Percentiles rank a stretch among this genome's conserved stretches.
phyloP scores from a whole-genome alignment of 2,329 filamentous ascomycete species.

The Penicillium sp. region DNA sequence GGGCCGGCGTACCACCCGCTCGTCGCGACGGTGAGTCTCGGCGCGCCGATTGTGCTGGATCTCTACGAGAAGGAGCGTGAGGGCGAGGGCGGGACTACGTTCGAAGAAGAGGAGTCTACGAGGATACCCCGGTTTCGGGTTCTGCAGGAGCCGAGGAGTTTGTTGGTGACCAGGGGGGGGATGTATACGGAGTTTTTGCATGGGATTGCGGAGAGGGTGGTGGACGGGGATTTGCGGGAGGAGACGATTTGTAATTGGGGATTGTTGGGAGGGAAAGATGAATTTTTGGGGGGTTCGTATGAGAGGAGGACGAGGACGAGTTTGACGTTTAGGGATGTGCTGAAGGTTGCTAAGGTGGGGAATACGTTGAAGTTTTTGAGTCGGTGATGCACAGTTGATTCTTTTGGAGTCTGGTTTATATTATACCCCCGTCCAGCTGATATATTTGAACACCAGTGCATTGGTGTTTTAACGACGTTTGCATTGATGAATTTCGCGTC shows the following conservation, averaged over 20 bases:
- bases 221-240: constrained; percentile 66
- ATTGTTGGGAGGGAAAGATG: constrained; percentile 49
- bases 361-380: constrained; percentile 62
- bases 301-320: constrained; percentile 57
- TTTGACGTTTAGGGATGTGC: constrained; percentile 77
- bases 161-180: constrained; percentile 58
- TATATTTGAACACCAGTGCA: no score
- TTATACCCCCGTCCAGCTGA: background rate
- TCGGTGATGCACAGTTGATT: constrained; percentile 20
- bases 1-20: constrained; percentile 82
- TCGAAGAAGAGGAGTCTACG: background rate
- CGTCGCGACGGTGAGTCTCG: constrained; percentile 88
- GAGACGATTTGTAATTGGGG: constrained; percentile 59
- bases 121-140: constrained; percentile 56
- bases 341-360: constrained; percentile 75
- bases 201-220: constrained; percentile 57
- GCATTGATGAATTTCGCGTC: background rate
- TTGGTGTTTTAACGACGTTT: background rate
- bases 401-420: background rate
- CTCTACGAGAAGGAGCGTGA: constrained; percentile 59
- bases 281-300: constrained; percentile 46
- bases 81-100: background rate
- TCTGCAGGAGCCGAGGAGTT: constrained; percentile 79
- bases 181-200: constrained; percentile 62
- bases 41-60: constrained; percentile 74